Evolutionary conservation across 108 stramenopile genomes (phyloP), one percentile per base, ranked within the genome.

Genomic region (Mediolabrus comicus): DNA sequence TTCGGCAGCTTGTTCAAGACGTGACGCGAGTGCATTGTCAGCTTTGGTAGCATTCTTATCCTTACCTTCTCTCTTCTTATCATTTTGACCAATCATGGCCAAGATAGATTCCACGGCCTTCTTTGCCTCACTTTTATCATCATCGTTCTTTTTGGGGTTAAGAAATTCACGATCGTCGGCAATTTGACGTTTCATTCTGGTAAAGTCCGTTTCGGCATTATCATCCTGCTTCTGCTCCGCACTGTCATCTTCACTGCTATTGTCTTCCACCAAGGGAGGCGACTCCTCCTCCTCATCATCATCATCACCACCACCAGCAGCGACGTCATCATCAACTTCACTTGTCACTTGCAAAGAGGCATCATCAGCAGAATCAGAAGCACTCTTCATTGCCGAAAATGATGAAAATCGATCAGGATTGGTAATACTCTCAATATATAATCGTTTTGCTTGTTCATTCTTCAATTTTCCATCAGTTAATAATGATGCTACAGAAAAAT

Each of bases 401-500:
- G 81, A 59, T 11, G 81, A 33, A 51, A 86, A 86, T 59, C 85
- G 71, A 65, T 83, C 65, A 0, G 85, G 85, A 59, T 73, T 77
- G 10, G 80, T 86, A 19, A 86, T 69, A 49, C 77, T 83, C 25
- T 81, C 85, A 31, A 86, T 56, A 59, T 83, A 86, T 51, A 78
- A 67, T 22, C 69, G 65, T 59, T 86, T 86, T 31, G 80, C 82
- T 36, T 77, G 71, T 43, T 84, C 76, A 34, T 41, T 54, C 54
- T 60, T 80, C 53, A 71, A 32, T 56, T 72, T 71, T 11, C 73
- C 72, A 63, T 79, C 70, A 46, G 69, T 46, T 29, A 73, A 77
- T 29, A 72, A 29, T 7, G 76, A 67, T 1, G 66, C 53, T 0
- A 73, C 71, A 11, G 65, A 59, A 8, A 62, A 41, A 5, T 69